Conservation (phyloP, 2,329 filamentous ascomycete genomes). For the Verticillium dahliae region DNA sequence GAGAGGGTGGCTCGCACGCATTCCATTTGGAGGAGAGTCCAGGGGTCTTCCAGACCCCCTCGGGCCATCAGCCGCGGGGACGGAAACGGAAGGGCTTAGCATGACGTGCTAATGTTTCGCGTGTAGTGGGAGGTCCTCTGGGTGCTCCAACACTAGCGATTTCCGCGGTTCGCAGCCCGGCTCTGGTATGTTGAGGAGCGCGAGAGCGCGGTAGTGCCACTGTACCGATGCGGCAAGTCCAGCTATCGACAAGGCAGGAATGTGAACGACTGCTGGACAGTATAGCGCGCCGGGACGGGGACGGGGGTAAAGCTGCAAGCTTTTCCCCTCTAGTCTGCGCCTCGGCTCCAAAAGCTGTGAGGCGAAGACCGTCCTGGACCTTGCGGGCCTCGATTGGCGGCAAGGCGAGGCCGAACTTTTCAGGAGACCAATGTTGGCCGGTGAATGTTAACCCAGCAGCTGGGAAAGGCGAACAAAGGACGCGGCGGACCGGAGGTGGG, state of each 20-base stretch:
- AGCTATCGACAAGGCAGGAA: not conserved
- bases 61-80: slow-evolving; percentile 10
- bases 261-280: not conserved
- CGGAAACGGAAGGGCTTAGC: slow-evolving; percentile 23
- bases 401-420: not conserved
- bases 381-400: not conserved
- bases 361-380: not conserved
- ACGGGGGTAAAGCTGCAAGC: not conserved
- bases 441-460: not conserved
- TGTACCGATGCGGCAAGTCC: not conserved
- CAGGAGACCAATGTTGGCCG: not conserved
- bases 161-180: not conserved
- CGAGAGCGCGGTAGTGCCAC: not conserved
- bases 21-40: slow-evolving; percentile 4
- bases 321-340: not conserved
- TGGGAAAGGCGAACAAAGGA: not conserved
- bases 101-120: slow-evolving; percentile 31
- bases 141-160: not conserved
- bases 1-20: slow-evolving; percentile 7
- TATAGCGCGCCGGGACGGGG: not conserved
- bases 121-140: slow-evolving; percentile 1
- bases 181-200: not conserved
- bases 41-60: slow-evolving; percentile 6
- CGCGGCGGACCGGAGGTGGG: not conserved
- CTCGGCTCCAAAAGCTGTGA: not conserved